These are phyloP conservation scores for Rhodofomes roseus DNA, from an alignment of 1,284 basidiomycete species.

Conservation along the genomic window DNA sequence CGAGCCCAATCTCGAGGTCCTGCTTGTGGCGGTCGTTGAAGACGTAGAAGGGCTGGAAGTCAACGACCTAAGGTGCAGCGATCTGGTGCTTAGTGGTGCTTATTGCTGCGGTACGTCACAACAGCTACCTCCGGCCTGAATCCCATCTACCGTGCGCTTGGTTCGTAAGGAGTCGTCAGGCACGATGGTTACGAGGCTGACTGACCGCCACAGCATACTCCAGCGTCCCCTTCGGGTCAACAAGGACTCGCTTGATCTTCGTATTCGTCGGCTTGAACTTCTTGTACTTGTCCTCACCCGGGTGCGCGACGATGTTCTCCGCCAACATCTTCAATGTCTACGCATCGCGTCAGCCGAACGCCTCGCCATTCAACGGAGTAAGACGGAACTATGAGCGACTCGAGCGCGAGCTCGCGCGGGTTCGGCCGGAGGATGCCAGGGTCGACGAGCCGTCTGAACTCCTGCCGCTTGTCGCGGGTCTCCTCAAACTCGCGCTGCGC, in stretches of 20 bases:
- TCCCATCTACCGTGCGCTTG: conserved; percentile 49
- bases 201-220: conserved; percentile 75
- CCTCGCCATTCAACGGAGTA: background rate
- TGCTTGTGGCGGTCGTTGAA: conserved; percentile 51
- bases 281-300: conserved; percentile 65
- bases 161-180: background rate
- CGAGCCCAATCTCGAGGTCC: conserved; percentile 58
- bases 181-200: conserved; percentile 1
- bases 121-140: conserved; percentile 56
- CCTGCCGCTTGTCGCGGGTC: conserved; percentile 62
- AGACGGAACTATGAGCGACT: conserved; percentile 53
- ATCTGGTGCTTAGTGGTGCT: background rate
- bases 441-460: conserved; percentile 69
- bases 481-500: conserved; percentile 33
- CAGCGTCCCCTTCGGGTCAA: conserved; percentile 65
- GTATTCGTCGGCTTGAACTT: conserved; percentile 73
- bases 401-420: conserved; percentile 51
- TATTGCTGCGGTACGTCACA: background rate
- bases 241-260: conserved; percentile 57
- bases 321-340: conserved; percentile 68
- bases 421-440: conserved; percentile 76
- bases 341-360: background rate
- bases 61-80: conserved; percentile 30
- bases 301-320: conserved; percentile 68
- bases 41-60: conserved; percentile 55